Evolutionary conservation across 202 grass and related monocot genomes (phyloP).

Genomic region (Digitaria exilis): DNA sequence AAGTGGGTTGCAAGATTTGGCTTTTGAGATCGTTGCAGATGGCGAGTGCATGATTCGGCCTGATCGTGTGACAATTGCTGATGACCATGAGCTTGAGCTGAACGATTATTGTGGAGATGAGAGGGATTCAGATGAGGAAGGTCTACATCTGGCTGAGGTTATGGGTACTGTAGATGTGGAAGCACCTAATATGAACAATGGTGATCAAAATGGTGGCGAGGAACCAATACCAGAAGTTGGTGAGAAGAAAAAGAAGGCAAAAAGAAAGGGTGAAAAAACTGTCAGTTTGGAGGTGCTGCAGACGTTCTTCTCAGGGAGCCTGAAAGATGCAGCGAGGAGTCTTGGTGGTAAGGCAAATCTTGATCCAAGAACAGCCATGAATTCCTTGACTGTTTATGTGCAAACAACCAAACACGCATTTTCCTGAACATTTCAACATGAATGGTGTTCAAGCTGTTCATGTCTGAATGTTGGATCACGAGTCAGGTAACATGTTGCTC

Average conservation of each 20-base stretch:
- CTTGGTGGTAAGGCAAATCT: conserved; percentile 51
- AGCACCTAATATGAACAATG: neutral
- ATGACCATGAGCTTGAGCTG: conserved; percentile 21
- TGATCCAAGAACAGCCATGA: neutral
- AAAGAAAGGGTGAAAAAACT: conserved; percentile 52
- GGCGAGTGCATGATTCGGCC: neutral
- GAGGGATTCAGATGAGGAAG: conserved; percentile 37
- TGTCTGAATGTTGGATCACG: neutral
- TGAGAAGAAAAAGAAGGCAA: conserved; percentile 36
- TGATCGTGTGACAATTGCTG: conserved; percentile 3
- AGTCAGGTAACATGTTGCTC: neutral
- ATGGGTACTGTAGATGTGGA: neutral
- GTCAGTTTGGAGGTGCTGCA: conserved; percentile 60
- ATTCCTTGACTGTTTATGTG: neutral
- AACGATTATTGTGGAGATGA: conserved; percentile 11
- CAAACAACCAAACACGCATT: neutral
- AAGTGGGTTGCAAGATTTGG: conserved; percentile 21
- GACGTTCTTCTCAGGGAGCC: conserved; percentile 59
- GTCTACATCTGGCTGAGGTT: neutral
- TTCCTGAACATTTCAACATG: neutral
- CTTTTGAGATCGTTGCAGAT: conserved; percentile 24
- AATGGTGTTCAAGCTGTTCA: too few relatives aligned
- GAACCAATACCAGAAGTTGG: neutral
- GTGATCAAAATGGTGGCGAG: neutral
- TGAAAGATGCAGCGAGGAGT: conserved; percentile 70